These are phyloP conservation scores for Aspergillus bertholletiae DNA, from an alignment of 495 filamentous ascomycete species.

Conservation along the genomic window DNA sequence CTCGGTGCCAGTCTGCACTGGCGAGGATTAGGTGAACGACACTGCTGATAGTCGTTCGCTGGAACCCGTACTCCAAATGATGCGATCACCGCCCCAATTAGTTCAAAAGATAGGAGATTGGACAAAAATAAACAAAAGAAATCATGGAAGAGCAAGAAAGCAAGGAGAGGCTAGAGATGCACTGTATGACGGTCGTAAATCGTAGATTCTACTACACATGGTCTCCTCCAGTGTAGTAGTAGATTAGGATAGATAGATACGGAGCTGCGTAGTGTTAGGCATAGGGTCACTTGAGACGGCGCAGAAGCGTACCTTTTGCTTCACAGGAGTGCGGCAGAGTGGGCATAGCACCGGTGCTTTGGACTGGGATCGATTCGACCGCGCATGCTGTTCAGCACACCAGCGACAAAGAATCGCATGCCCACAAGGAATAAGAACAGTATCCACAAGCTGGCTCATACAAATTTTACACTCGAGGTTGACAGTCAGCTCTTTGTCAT, in stretches of 20 bases:
- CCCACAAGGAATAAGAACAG: conserved; percentile 51
- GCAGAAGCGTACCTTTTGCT: conserved; percentile 14
- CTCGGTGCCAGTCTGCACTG: not conserved
- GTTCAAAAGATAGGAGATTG: not conserved
- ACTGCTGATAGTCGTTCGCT: not conserved
- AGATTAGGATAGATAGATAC: conserved; percentile 19
- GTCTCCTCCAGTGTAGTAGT: not conserved
- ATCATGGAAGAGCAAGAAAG: not conserved
- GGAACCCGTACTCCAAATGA: not conserved
- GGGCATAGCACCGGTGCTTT: conserved; percentile 15
- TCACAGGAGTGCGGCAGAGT: conserved; percentile 23
- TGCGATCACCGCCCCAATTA: not conserved
- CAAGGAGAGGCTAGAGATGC: not conserved
- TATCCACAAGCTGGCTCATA: conserved; percentile 51
- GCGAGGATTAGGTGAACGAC: not conserved
- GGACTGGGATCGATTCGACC: conserved; percentile 9
- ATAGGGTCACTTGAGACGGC: not conserved
- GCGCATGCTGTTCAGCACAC: conserved; percentile 26
- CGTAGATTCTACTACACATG: not conserved
- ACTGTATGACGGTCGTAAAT: not conserved
- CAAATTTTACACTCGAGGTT: conserved; percentile 55
- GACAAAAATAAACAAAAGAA: not conserved
- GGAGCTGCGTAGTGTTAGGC: conserved; percentile 13
- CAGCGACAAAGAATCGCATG: conserved; percentile 51
- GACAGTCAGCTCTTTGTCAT: conserved; percentile 43